Conservation (phyloP, 164 flowering plant species). For the Stephania yunnanensis region DNA sequence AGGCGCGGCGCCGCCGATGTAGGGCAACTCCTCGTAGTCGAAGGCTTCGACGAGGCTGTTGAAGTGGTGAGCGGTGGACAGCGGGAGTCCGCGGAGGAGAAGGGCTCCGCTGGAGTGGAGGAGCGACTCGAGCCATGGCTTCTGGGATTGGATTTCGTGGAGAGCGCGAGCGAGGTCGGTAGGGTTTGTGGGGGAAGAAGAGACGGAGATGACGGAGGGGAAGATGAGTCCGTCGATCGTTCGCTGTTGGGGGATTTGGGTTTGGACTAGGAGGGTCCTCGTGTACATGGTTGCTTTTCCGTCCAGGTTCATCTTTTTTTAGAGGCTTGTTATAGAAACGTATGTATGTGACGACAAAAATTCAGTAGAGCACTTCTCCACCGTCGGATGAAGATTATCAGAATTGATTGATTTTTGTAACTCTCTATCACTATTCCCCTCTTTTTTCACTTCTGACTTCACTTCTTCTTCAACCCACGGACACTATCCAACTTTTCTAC, state of each 20-base stretch:
- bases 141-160: slow-evolving; percentile 27
- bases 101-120: slow-evolving; percentile 62
- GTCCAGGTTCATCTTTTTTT: background rate
- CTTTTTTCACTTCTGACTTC: too few relatives aligned
- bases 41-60: slow-evolving; percentile 84
- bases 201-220: slow-evolving; percentile 31
- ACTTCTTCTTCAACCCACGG: too few relatives aligned
- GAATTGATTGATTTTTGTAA: too few relatives aligned
- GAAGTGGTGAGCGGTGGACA: slow-evolving; percentile 57
- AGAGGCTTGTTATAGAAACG: too few relatives aligned
- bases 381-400: too few relatives aligned
- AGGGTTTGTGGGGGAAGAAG: slow-evolving; percentile 24
- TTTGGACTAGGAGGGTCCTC: slow-evolving; percentile 8
- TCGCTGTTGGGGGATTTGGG: slow-evolving; percentile 24
- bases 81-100: slow-evolving; percentile 68
- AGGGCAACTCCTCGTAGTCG: slow-evolving; percentile 77
- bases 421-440: too few relatives aligned
- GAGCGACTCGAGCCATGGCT: slow-evolving; percentile 42
- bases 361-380: background rate
- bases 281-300: background rate
- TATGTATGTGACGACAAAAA: background rate
- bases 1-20: slow-evolving; percentile 88
- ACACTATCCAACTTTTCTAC: too few relatives aligned
- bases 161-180: slow-evolving; percentile 9
- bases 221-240: slow-evolving; percentile 19